phyloP scores from a whole-genome alignment of 306 rosid genomes.

The Malus fusca region DNA sequence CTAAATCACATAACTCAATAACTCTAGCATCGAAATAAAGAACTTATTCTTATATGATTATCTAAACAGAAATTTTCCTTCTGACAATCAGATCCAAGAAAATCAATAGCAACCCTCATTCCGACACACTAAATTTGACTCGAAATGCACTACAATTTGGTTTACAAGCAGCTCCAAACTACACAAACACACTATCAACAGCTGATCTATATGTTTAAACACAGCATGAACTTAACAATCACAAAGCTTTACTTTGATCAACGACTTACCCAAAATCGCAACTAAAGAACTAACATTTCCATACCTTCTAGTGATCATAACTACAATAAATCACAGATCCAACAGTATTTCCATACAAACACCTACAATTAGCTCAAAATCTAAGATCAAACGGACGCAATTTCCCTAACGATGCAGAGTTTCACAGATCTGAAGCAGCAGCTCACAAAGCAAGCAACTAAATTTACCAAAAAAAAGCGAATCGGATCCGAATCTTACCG shows the following conservation, averaged over 20 bases:
- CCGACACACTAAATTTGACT: not conserved
- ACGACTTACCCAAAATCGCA: not conserved
- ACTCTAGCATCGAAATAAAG: not conserved
- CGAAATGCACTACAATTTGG: not conserved
- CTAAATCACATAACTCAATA: not conserved
- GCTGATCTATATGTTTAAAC: not conserved
- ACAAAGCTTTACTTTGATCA: not conserved
- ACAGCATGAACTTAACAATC: not conserved
- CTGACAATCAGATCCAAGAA: not conserved
- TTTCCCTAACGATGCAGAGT: not conserved
- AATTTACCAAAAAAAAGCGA: not conserved
- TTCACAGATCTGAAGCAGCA: slow-evolving; percentile 1
- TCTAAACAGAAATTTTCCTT: not conserved
- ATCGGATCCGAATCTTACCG: slow-evolving; percentile 58
- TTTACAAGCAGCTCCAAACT: not conserved
- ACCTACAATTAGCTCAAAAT: not conserved
- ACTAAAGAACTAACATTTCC: not conserved
- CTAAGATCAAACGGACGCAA: not conserved
- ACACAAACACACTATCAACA: not conserved
- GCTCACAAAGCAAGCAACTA: slow-evolving; percentile 3
- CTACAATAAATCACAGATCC: slow-evolving; percentile 15
- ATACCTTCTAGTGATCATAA: not conserved
- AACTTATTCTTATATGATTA: not conserved
- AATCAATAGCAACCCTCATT: not conserved
- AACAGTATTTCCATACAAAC: not conserved